phyloP scores from a whole-genome alignment of 768 basidiomycete genomes.

The Leucosporidium yakuticum region DNA sequence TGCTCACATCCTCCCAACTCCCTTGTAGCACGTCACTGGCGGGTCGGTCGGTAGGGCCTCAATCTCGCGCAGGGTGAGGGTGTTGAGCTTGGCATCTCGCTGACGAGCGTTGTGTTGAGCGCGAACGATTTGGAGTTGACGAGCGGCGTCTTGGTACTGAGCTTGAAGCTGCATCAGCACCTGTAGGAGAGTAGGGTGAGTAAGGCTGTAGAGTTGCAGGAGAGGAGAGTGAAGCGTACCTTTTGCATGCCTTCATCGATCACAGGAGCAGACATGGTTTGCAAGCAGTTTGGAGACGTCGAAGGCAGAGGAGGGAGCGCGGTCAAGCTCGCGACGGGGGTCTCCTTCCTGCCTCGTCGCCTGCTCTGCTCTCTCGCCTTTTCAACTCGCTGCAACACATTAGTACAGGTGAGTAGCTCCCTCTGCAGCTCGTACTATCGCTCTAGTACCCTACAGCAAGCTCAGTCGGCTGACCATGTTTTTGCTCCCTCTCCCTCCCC shows the following conservation, averaged over 20 bases:
- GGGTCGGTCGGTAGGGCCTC: conserved; percentile 22
- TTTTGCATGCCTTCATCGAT: conserved; percentile 28
- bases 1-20: conserved; percentile 31
- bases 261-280: not conserved
- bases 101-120: conserved; percentile 13
- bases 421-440: no score
- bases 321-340: not conserved
- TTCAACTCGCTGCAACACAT: not conserved
- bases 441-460: no score
- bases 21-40: conserved; percentile 16
- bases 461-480: no score
- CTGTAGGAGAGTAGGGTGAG: conserved; percentile 4
- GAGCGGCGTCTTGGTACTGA: conserved; percentile 21
- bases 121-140: conserved; percentile 19
- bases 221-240: not conserved
- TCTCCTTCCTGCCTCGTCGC: not conserved
- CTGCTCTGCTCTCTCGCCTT: not conserved
- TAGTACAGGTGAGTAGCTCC: no score
- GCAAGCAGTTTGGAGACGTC: no score
- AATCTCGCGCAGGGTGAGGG: conserved; percentile 32
- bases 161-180: conserved; percentile 28
- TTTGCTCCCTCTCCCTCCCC: no score
- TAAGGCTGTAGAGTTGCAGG: no score
- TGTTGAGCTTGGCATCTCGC: conserved; percentile 27
- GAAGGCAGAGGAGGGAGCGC: not conserved